These are phyloP conservation scores for Allium sativum DNA, from an alignment of 106 monocot species.

Conservation along the genomic window DNA sequence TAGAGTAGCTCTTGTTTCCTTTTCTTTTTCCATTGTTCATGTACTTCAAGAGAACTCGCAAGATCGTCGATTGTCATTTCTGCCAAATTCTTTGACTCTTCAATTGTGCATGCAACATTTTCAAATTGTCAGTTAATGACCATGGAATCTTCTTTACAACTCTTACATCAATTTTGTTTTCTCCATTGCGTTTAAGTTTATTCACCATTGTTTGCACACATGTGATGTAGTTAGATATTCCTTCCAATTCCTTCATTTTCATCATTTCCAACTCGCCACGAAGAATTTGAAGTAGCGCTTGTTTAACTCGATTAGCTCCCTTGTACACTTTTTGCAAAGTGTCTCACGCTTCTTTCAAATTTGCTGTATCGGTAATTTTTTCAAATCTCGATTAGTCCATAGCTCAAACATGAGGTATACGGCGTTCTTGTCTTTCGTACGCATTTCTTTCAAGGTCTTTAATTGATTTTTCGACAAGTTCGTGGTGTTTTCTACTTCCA, in stretches of 20 bases:
- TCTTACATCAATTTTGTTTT: neutral
- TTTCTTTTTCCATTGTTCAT: slow-evolving; percentile 13
- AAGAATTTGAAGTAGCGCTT: slow-evolving; percentile 8
- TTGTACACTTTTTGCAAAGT: neutral
- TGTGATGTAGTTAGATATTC: slow-evolving; percentile 11
- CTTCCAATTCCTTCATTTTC: slow-evolving; percentile 14
- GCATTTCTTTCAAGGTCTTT: slow-evolving; percentile 3
- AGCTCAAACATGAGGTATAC: slow-evolving; percentile 3
- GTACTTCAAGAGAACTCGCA: neutral
- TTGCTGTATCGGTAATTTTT: neutral
- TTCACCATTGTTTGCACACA: slow-evolving; percentile 10
- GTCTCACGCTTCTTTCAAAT: slow-evolving; percentile 3
- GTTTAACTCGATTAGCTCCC: neutral
- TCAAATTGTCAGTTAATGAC: slow-evolving; percentile 18
- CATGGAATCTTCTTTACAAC: slow-evolving; percentile 15
- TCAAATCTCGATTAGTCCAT: slow-evolving; percentile 3
- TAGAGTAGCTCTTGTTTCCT: neutral
- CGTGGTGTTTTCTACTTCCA: too few species aligned
- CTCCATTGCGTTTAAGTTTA: slow-evolving; percentile 9
- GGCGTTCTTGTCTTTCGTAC: slow-evolving; percentile 7
- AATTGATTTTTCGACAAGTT: neutral
- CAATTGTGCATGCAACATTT: slow-evolving; percentile 9
- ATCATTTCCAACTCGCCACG: slow-evolving; percentile 5
- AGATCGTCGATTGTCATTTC: slow-evolving; percentile 9
- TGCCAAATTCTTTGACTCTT: slow-evolving; percentile 15